phyloP scores from a whole-genome alignment of 2,329 filamentous ascomycete species.

The Zelopaecilomyces penicillatus region DNA sequence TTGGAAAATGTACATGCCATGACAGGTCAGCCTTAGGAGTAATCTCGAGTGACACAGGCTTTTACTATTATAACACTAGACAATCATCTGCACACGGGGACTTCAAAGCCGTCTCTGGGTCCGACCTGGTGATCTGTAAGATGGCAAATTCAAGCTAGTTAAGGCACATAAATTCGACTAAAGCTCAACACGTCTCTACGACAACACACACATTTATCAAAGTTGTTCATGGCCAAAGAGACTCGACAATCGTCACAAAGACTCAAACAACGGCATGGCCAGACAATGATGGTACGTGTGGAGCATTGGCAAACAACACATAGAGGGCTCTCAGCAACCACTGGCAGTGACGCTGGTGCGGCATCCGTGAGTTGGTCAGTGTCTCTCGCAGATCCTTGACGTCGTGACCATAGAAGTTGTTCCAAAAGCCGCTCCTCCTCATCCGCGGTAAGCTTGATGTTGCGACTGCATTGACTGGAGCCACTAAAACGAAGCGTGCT shows the following conservation, averaged over 20 bases:
- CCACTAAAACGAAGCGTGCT: slow-evolving; percentile 11
- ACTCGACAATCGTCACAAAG: slow-evolving; percentile 93
- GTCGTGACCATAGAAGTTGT: slow-evolving; percentile 48
- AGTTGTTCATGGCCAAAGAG: slow-evolving; percentile 92
- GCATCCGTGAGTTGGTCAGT: too few relatives aligned
- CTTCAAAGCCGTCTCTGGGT: too few relatives aligned
- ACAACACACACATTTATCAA: slow-evolving; percentile 92
- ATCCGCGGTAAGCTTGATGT: slow-evolving; percentile 40
- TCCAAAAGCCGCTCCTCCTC: slow-evolving; percentile 56
- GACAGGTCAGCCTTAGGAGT: too few relatives aligned
- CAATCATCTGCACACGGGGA: too few relatives aligned
- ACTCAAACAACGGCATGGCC: slow-evolving; percentile 92
- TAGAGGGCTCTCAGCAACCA: slow-evolving; percentile 65
- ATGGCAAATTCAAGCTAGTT: too few relatives aligned
- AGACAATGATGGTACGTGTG: slow-evolving; percentile 84
- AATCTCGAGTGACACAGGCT: too few relatives aligned
- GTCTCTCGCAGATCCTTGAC: slow-evolving; percentile 23
- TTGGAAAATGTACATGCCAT: too few relatives aligned
- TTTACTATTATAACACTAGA: too few relatives aligned
- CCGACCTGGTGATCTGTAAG: too few relatives aligned
- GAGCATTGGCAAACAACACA: slow-evolving; percentile 89
- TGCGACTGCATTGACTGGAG: slow-evolving; percentile 11
- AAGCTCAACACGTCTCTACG: slow-evolving; percentile 82
- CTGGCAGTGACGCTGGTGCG: slow-evolving; percentile 22
- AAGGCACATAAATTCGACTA: slow-evolving; percentile 80